Evolutionary conservation across 2,329 filamentous ascomycete species (phyloP).

Genomic region (Alternaria tenuissima): DNA sequence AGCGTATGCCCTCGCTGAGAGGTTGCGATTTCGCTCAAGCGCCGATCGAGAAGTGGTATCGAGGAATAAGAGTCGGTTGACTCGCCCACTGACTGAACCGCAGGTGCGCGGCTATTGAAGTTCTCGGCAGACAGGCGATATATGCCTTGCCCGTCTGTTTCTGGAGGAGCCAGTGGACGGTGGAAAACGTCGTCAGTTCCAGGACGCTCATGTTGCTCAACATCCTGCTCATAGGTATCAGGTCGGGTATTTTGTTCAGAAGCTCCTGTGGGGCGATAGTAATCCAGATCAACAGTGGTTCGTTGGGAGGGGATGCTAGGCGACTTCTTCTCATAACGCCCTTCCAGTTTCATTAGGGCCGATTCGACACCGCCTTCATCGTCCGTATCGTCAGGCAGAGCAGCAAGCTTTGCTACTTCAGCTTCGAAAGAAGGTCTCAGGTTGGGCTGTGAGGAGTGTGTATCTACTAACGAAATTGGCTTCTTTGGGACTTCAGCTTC

Average conservation of each 20-base stretch:
- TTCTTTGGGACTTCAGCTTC: conserved; percentile 34
- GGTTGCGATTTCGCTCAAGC: conserved; percentile 46
- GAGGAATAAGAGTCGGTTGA: conserved; percentile 80
- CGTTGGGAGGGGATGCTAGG: conserved; percentile 34
- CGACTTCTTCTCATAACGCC: conserved; percentile 71
- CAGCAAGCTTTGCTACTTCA: conserved; percentile 85
- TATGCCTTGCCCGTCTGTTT: conserved; percentile 41
- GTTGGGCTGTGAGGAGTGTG: conserved; percentile 64
- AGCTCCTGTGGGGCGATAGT: conserved; percentile 32
- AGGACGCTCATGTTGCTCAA: conserved; percentile 28
- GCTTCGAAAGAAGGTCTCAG: conserved; percentile 80
- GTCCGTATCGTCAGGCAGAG: conserved; percentile 84
- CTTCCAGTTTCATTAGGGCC: conserved; percentile 90
- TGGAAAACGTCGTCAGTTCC: conserved; percentile 39
- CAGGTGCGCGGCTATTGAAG: conserved; percentile 36
- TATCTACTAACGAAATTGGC: conserved; percentile 55
- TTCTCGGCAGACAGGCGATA: conserved; percentile 45
- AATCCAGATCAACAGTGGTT: conserved; percentile 29
- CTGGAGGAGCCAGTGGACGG: conserved; percentile 28
- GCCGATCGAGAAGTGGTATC: conserved; percentile 77
- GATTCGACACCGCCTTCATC: conserved; percentile 86
- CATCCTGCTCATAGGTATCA: conserved; percentile 28
- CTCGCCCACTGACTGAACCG: conserved; percentile 56
- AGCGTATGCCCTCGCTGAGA: conserved; percentile 40
- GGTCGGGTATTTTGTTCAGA: conserved; percentile 27